Conservation (phyloP, 140 eudicot species). For the Bidens hawaiensis region DNA sequence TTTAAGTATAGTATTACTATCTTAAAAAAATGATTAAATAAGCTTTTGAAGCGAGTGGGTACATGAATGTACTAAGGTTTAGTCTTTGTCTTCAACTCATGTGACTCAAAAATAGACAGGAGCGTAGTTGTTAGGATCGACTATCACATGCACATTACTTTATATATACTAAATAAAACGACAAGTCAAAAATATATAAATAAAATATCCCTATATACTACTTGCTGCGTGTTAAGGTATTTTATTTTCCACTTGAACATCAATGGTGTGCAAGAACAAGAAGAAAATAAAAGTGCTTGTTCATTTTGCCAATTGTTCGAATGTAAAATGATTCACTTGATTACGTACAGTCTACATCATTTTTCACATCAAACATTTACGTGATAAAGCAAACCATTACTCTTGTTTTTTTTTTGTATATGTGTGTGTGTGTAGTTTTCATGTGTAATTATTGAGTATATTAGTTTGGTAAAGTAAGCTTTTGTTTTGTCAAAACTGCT, state of each 20-base stretch:
- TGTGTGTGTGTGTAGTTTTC: neutral
- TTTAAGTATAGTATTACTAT: too few relatives aligned
- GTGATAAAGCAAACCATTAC: neutral
- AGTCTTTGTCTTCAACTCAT: constrained; percentile 1
- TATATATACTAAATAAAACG: neutral
- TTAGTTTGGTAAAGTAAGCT: neutral
- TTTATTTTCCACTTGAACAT: neutral
- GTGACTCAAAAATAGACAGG: constrained; percentile 19
- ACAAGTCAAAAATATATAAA: neutral
- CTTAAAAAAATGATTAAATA: too few relatives aligned
- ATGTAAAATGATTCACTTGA: neutral
- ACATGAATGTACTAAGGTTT: constrained; percentile 15
- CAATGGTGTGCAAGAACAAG: neutral
- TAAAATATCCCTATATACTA: neutral
- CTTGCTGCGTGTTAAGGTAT: neutral
- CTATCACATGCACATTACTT: constrained; percentile 12
- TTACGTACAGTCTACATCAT: neutral
- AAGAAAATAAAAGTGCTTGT: neutral
- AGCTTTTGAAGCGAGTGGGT: constrained; percentile 1
- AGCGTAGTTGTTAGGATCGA: neutral
- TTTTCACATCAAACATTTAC: neutral
- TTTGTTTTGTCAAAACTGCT: neutral
- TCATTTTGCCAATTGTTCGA: neutral
- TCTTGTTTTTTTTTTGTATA: neutral
- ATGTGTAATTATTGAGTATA: neutral